Conservation (phyloP, 106 monocot genomes). For the Dendrobium chrysotoxum region DNA sequence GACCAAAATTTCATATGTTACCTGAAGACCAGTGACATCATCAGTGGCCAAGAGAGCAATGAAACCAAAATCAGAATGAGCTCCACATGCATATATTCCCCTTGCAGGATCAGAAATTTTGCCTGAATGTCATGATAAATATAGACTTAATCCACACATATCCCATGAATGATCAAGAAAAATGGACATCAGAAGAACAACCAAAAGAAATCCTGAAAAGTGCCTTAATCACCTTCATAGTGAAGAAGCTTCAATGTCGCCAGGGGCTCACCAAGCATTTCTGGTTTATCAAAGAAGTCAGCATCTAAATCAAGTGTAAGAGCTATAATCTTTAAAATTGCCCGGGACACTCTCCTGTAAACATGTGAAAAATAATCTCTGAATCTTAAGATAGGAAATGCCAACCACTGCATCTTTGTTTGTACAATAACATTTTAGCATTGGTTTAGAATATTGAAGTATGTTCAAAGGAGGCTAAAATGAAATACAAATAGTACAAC, state of each 20-base stretch:
- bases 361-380: background rate
- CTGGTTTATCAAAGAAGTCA: constrained; percentile 68
- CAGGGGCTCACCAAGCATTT: constrained; percentile 85
- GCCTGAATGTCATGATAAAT: constrained; percentile 34
- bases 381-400: constrained; percentile 3
- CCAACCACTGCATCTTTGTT: background rate
- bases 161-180: background rate
- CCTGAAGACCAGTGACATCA: constrained; percentile 86
- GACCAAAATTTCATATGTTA: constrained; percentile 13
- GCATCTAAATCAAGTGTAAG: constrained; percentile 74
- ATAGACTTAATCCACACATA: background rate
- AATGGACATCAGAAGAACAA: background rate
- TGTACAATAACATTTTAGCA: background rate
- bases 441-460: background rate
- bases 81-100: constrained; percentile 88
- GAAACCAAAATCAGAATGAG: constrained; percentile 90
- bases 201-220: constrained; percentile 24
- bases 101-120: constrained; percentile 60
- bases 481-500: background rate
- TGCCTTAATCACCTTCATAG: constrained; percentile 70
- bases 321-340: constrained; percentile 72
- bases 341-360: constrained; percentile 72
- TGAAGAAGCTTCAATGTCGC: constrained; percentile 77
- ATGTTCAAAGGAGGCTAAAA: background rate
- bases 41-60: constrained; percentile 94